Base-by-base conservation (phyloP, 2,329 filamentous ascomycete species). In the Plectosphaerella cucumerina region DNA sequence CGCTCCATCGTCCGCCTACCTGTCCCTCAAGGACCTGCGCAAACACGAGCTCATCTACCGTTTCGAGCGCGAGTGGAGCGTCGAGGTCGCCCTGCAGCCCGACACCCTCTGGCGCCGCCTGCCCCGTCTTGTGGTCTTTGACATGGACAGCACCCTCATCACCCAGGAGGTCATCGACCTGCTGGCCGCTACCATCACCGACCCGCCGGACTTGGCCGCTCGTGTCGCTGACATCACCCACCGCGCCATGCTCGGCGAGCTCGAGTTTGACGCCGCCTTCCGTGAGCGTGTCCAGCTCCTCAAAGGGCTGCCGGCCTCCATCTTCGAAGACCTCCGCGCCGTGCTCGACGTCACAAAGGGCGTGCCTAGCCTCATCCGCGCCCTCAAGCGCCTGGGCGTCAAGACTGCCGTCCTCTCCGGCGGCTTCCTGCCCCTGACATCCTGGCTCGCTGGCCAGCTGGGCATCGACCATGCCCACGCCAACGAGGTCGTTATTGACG, bases 71-170 rank as follows among this genome's bases (percentile, higher is more conserved):
- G 88, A 93, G 66, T 95, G 90, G 89, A 92, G 91, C 62, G 86
- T 94, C 39, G 89, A 95, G 68, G 86, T 93, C 14, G 82, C 89
- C 18, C 76, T 96, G 55, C 89, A 95, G 68, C 70, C 70, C 39
- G 89, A 93, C 63, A 81, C 75, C 26, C 76, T 93, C 31, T 90
- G 86, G 75, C 78, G 90, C 52, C 81, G 86, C 23, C 83, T 95
- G 69, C 92, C 92, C 58, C 83, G 93, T 9, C 77, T 97, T 11
- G 91, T 93, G 4, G 90, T 97, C 31, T 99, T 99, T 64, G 94
- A 99, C 69, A 99, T 99, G 94, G 94, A 99, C 73, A 94, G 88
- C 68, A 99, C 94, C 0, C 80, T 99, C 53, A 97, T 99, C 66
- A 88, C 93, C 49, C 92, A 99, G 68, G 94, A 99, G 73, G 92